Conservation (phyloP, 2,329 filamentous ascomycete genomes). For the Ramularia endophylla region DNA sequence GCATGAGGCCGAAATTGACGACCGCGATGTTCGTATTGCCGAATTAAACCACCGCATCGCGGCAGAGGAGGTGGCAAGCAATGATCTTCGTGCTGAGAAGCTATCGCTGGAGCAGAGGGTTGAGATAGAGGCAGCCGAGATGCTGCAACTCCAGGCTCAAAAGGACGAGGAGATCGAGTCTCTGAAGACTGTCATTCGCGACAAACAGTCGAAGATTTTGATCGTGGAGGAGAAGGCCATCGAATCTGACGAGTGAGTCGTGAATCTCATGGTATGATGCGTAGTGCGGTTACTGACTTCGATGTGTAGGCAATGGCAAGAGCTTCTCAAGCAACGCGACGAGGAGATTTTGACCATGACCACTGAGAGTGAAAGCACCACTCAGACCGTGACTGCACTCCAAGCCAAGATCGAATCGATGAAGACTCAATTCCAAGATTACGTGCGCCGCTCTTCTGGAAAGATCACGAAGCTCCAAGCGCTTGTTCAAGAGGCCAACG, state of each 20-base stretch:
- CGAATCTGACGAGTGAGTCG: slow-evolving; percentile 32
- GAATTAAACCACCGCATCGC: slow-evolving; percentile 25
- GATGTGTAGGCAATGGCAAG: slow-evolving; percentile 26
- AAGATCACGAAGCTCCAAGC: slow-evolving; percentile 32
- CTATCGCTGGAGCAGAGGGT: slow-evolving; percentile 31
- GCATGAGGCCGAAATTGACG: slow-evolving; percentile 29
- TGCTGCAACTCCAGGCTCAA: slow-evolving; percentile 30
- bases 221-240: slow-evolving; percentile 27
- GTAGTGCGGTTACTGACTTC: background rate
- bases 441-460: slow-evolving; percentile 30
- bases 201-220: slow-evolving; percentile 31
- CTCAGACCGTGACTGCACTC: slow-evolving; percentile 21
- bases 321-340: slow-evolving; percentile 34
- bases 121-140: slow-evolving; percentile 29
- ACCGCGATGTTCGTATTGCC: slow-evolving; percentile 29
- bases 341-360: slow-evolving; percentile 34
- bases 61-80: slow-evolving; percentile 15
- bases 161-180: slow-evolving; percentile 29
- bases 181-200: slow-evolving; percentile 25
- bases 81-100: slow-evolving; percentile 25
- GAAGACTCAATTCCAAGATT: slow-evolving; percentile 26
- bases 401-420: slow-evolving; percentile 24
- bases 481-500: slow-evolving; percentile 19
- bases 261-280: background rate
- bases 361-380: slow-evolving; percentile 18